A percentile compares a stretch with the other conserved stretches of the same genome.
These are phyloP conservation scores for Pneumocystis wakefieldiae DNA, from an alignment of 1,139 yeast genomes.

Conservation along the genomic window DNA sequence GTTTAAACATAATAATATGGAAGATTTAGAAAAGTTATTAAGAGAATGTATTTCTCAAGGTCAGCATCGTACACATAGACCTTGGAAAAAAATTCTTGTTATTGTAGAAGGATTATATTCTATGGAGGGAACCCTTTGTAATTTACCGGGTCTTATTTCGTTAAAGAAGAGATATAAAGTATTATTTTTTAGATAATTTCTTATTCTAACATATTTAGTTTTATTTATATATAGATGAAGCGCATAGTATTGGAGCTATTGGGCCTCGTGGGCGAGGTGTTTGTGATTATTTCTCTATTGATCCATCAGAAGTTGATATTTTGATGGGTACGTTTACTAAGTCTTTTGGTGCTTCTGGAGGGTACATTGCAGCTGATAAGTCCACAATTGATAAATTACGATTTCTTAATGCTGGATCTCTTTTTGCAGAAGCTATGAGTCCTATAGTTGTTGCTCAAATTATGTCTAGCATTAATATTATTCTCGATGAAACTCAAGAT, in stretches of 20 bases:
- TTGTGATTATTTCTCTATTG: conserved; percentile 77
- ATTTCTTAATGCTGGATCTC: conserved; percentile 55
- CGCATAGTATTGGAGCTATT: conserved; percentile 95
- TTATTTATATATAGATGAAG: conserved; percentile 86
- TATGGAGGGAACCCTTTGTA: conserved; percentile 94
- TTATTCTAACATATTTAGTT: conserved; percentile 25
- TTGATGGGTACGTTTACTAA: conserved; percentile 96
- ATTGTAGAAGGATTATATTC: conserved; percentile 94
- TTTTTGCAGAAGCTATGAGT: conserved; percentile 71
- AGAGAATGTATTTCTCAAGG: conserved; percentile 90
- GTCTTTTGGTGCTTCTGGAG: conserved; percentile 98
- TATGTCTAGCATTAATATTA: conserved; percentile 60
- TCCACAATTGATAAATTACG: conserved; percentile 58
- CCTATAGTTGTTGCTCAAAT: conserved; percentile 89
- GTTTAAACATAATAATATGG: conserved; percentile 85
- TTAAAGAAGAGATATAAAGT: conserved; percentile 65
- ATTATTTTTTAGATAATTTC: not conserved
- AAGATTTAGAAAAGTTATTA: conserved; percentile 56
- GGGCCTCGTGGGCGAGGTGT: conserved; percentile 91
- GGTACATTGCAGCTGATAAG: conserved; percentile 69
- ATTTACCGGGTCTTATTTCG: conserved; percentile 62
- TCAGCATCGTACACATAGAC: conserved; percentile 90
- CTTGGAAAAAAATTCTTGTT: conserved; percentile 87
- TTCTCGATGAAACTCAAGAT: conserved; percentile 67
- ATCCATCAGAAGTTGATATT: conserved; percentile 63